Conservation (phyloP, 805 yeast species). For the Brettanomyces sp. region DNA sequence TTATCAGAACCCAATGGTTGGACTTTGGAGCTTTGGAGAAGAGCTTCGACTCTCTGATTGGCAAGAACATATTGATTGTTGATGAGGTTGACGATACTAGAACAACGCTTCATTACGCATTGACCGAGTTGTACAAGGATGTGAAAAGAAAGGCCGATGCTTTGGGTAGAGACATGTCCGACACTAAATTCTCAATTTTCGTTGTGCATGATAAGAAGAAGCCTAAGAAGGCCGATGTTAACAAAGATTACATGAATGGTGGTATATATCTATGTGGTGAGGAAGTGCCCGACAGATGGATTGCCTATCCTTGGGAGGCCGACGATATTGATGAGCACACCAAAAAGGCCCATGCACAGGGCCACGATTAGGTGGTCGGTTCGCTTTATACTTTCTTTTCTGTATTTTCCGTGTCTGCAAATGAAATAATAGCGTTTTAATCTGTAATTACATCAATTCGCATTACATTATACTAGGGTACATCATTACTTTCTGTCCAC, state of each 20-base stretch:
- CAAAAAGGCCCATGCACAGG: conserved; percentile 53
- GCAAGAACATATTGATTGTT: conserved; percentile 72
- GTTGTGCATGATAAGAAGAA: conserved; percentile 80
- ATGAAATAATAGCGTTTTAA: background rate
- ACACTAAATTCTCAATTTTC: conserved; percentile 63
- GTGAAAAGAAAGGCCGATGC: conserved; percentile 50
- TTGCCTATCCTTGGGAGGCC: conserved; percentile 90
- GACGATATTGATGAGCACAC: conserved; percentile 74
- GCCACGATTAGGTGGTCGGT: conserved; percentile 32
- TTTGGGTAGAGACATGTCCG: conserved; percentile 48
- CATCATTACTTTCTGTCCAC: conserved; percentile 1
- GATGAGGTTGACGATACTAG: conserved; percentile 92
- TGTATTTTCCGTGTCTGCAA: background rate
- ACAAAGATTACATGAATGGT: conserved; percentile 48
- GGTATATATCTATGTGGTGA: conserved; percentile 67
- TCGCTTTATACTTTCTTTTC: background rate
- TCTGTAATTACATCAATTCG: background rate
- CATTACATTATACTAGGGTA: background rate
- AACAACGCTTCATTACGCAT: conserved; percentile 80
- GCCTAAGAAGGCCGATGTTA: conserved; percentile 69
- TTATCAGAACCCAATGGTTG: conserved; percentile 83
- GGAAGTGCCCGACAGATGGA: conserved; percentile 72
- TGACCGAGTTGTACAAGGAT: conserved; percentile 63
- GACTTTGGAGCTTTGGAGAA: conserved; percentile 65
- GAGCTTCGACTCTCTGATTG: conserved; percentile 69